These are phyloP conservation scores for Trichomonas vaginalis DNA, from an alignment of 208 protist species.

Conservation along the genomic window DNA sequence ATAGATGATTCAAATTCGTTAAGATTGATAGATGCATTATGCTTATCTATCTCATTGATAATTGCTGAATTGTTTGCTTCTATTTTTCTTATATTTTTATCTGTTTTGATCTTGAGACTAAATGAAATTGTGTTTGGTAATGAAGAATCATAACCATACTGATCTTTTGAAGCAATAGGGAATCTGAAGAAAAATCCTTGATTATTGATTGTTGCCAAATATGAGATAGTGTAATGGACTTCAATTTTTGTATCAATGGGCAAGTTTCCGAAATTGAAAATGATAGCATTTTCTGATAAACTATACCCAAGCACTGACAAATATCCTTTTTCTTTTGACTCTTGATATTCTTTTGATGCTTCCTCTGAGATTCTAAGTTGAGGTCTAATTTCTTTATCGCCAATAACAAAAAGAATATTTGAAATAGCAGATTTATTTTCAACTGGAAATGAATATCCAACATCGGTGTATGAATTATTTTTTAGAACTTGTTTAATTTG, in stretches of 20 bases:
- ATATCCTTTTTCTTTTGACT: too few relatives aligned
- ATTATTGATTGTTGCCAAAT: not conserved
- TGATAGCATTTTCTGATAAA: not conserved
- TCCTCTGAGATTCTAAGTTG: not conserved
- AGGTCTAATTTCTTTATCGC: not conserved
- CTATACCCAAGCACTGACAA: too few relatives aligned
- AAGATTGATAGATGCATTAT: not conserved
- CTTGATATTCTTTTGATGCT: not conserved
- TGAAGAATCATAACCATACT: not conserved
- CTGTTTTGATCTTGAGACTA: too few relatives aligned
- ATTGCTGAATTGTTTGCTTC: too few relatives aligned
- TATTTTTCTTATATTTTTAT: too few relatives aligned
- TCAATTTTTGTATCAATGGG: not conserved
- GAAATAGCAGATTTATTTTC: not conserved
- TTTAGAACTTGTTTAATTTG: not conserved
- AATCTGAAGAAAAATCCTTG: not conserved
- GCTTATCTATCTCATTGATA: not conserved
- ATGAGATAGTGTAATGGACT: not conserved
- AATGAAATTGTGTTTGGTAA: too few relatives aligned
- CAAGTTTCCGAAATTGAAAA: not conserved
- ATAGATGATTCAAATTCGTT: not conserved
- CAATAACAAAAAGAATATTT: not conserved
- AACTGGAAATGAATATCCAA: not conserved
- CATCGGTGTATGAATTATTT: not conserved
- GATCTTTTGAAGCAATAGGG: not conserved